Conservation (phyloP, 805 yeast genomes). For the Monosporozyma servazzii region DNA sequence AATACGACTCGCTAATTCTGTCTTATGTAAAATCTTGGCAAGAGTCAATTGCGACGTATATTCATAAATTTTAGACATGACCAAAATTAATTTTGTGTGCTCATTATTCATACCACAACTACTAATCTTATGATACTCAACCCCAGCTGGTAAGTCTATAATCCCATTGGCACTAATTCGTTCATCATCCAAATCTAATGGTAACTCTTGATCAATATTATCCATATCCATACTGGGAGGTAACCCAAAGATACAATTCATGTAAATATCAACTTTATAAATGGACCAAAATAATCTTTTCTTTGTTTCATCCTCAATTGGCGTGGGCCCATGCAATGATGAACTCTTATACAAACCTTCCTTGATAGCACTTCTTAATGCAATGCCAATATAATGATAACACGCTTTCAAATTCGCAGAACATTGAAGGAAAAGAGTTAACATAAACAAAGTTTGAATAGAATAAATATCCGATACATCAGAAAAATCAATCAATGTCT, state of each 20-base stretch:
- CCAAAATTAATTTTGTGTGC: constrained; percentile 66
- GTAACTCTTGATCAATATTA: constrained; percentile 82
- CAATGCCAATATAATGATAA: constrained; percentile 83
- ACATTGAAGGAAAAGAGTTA: constrained; percentile 77
- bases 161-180: constrained; percentile 47
- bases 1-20: constrained; percentile 33
- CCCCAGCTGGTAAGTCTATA: constrained; percentile 34
- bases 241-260: constrained; percentile 76
- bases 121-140: constrained; percentile 27
- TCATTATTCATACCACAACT: constrained; percentile 76
- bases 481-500: constrained; percentile 61
- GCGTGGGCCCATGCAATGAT: constrained; percentile 50
- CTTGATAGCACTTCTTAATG: constrained; percentile 68
- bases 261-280: constrained; percentile 83
- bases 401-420: constrained; percentile 82
- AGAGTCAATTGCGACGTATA: constrained; percentile 4
- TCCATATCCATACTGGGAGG: constrained; percentile 70
- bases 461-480: constrained; percentile 60
- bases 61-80: constrained; percentile 34
- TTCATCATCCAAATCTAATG: constrained; percentile 79
- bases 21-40: constrained; percentile 3
- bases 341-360: constrained; percentile 76
- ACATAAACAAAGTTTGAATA: constrained; percentile 79
- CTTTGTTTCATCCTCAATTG: constrained; percentile 73
- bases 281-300: constrained; percentile 85